Evolutionary conservation across 2,329 filamentous ascomycete species (phyloP).

Genomic region (Chaetomium globosum): DNA sequence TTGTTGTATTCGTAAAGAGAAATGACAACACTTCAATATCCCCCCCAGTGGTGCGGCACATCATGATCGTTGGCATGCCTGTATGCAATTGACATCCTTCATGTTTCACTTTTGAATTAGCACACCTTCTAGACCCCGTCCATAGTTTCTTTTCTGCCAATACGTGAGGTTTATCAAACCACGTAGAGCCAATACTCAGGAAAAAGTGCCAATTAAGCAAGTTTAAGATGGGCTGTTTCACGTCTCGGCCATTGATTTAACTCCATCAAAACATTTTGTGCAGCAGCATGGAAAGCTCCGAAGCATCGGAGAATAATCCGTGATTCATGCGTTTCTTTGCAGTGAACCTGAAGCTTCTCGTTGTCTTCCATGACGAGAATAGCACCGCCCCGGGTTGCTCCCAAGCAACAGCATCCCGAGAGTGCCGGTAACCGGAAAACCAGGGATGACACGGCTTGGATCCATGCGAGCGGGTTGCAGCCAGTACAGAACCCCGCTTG

Average conservation of each 20-base stretch:
- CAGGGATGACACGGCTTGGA: slow-evolving; percentile 11
- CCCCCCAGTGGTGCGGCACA: no score
- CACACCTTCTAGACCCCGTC: no score
- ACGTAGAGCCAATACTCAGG: neutral
- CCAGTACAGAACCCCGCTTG: neutral
- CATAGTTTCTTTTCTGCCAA: neutral
- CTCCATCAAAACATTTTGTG: neutral
- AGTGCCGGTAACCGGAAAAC: slow-evolving; percentile 7
- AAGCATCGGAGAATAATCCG: neutral
- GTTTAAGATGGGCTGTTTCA: neutral
- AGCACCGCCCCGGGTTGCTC: neutral
- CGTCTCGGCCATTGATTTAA: neutral
- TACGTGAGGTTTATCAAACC: neutral
- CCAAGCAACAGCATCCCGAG: neutral
- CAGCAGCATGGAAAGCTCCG: neutral
- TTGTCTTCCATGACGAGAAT: neutral
- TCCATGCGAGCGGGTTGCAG: neutral
- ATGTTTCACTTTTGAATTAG: no score
- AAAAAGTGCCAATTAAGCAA: neutral
- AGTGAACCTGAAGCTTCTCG: neutral
- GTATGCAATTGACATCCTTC: no score
- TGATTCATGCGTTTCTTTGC: neutral
- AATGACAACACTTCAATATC: no score
- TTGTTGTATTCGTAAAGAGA: no score
- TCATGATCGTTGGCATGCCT: no score